Conservation (phyloP, 108 stramenopile species). For the Stephanodiscus triporus region DNA sequence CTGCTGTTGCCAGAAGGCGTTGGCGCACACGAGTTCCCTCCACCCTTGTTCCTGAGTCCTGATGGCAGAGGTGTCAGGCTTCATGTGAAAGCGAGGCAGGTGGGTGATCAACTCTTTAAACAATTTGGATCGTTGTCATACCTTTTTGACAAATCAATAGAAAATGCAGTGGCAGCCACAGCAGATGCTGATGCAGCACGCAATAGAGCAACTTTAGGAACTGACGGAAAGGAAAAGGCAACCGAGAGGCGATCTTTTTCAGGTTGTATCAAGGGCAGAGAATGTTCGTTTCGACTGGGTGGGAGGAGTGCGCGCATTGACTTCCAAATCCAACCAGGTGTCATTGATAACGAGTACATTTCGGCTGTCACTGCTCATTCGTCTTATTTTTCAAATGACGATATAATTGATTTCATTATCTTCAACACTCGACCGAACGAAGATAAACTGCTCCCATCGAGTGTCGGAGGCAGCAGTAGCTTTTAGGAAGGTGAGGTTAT, state of each 20-base stretch:
- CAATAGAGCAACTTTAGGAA: conserved; percentile 25
- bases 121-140: conserved; percentile 46
- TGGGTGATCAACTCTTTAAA: conserved; percentile 62
- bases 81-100: conserved; percentile 77
- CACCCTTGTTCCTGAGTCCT: conserved; percentile 68
- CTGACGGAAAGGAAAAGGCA: conserved; percentile 9
- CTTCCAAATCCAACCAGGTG: conserved; percentile 74
- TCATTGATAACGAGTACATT: conserved; percentile 83
- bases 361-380: conserved; percentile 77
- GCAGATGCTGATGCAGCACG: conserved; percentile 47
- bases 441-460: not conserved
- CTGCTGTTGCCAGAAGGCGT: conserved; percentile 61
- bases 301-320: conserved; percentile 62
- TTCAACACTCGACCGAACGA: conserved; percentile 27
- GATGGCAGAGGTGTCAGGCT: conserved; percentile 73
- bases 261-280: conserved; percentile 46
- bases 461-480: not conserved
- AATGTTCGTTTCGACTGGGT: conserved; percentile 62
- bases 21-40: conserved; percentile 47
- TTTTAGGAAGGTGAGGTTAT: not conserved
- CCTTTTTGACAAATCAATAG: conserved; percentile 43
- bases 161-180: conserved; percentile 43
- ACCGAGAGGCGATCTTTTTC: conserved; percentile 25
- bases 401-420: conserved; percentile 74
- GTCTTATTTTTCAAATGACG: conserved; percentile 65